Conservation (phyloP, 352 stramenopile genomes). For the Pelagophyceae sp. region DNA sequence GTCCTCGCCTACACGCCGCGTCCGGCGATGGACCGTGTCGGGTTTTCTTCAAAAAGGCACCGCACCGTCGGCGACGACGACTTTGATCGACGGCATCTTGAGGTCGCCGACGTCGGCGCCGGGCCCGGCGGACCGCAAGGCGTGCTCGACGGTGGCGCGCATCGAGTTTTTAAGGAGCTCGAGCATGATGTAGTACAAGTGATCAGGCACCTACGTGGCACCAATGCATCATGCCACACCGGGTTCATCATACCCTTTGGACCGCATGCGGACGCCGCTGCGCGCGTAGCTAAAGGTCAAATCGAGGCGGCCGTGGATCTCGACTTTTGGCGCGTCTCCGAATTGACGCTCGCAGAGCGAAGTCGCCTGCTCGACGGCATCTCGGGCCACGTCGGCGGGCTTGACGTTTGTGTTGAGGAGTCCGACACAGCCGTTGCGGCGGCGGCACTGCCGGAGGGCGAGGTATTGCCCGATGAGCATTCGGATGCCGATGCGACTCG, state of each 20-base stretch:
- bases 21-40: too few species aligned
- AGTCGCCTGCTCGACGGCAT: constrained; percentile 90
- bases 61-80: constrained; percentile 99
- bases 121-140: background rate
- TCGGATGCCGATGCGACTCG: constrained; percentile 97
- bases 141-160: constrained; percentile 88
- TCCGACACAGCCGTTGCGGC: constrained; percentile 51
- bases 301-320: constrained; percentile 92
- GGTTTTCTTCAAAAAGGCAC: too few species aligned
- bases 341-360: constrained; percentile 99
- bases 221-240: background rate
- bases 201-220: constrained; percentile 72
- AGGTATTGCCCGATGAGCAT: constrained; percentile 99
- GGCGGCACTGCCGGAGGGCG: constrained; percentile 72
- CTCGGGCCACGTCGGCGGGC: constrained; percentile 87
- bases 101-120: constrained; percentile 82
- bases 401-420: constrained; percentile 93
- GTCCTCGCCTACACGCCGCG: too few species aligned
- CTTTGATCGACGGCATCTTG: constrained; percentile 95
- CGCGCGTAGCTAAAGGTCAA: constrained; percentile 98
- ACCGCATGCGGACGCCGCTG: too few species aligned
- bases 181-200: constrained; percentile 96
- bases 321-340: constrained; percentile 94
- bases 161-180: constrained; percentile 99
- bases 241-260: constrained; percentile 36